Evolutionary conservation across 2,329 filamentous ascomycete genomes (phyloP).

Genomic region (Fusarium duplospermum): DNA sequence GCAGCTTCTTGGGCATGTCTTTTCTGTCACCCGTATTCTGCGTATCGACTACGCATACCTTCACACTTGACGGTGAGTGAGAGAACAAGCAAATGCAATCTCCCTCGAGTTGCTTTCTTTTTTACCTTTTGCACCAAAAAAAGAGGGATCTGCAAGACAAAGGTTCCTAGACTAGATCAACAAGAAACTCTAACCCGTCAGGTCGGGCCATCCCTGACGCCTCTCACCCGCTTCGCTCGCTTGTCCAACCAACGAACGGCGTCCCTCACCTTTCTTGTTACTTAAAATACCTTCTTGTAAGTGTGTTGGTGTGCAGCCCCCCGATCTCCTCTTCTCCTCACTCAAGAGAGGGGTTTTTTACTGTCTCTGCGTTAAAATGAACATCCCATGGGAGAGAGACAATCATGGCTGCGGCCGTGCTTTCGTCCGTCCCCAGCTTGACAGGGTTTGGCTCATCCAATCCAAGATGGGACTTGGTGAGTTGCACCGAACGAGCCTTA

Average conservation of each 20-base stretch:
- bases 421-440: background rate
- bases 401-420: conserved; percentile 5
- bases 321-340: background rate
- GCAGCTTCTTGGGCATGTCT: conserved; percentile 21
- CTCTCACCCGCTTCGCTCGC: background rate
- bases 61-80: background rate
- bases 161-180: conserved; percentile 27
- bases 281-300: conserved; percentile 30
- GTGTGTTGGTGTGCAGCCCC: background rate
- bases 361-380: conserved; percentile 5
- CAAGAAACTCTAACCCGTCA: conserved; percentile 32
- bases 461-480: background rate
- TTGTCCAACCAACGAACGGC: conserved; percentile 4
- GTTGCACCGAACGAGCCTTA: background rate
- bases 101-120: background rate
- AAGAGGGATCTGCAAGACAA: conserved; percentile 21
- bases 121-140: background rate
- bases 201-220: conserved; percentile 18
- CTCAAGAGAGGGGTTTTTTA: background rate
- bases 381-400: background rate
- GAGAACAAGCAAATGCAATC: background rate
- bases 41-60: background rate
- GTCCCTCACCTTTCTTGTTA: conserved; percentile 5
- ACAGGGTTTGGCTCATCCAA: conserved; percentile 9
- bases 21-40: background rate